Evolutionary conservation across 2,329 filamentous ascomycete genomes (phyloP).

Genomic region (Lanzia echinophila): DNA sequence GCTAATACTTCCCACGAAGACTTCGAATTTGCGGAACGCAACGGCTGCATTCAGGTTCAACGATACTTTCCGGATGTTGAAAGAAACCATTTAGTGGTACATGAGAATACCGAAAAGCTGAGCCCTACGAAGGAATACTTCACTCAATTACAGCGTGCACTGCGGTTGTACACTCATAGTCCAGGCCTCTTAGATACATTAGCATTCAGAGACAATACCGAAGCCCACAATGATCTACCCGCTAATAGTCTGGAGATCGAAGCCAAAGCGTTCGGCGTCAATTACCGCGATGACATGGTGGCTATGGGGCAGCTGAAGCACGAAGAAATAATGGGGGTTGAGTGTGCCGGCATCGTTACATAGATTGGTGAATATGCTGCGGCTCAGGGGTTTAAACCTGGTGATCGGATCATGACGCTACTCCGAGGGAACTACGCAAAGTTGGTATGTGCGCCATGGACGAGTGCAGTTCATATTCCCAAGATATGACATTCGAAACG

Average conservation of each 20-base stretch:
- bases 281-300: conserved; percentile 30
- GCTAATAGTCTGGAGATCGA: conserved; percentile 23
- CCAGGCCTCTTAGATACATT: background rate
- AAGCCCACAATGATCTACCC: conserved; percentile 6
- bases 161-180: background rate
- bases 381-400: background rate
- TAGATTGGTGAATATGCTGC: background rate
- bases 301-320: conserved; percentile 25
- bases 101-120: no score
- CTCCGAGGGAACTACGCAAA: conserved; percentile 20
- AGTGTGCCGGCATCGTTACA: background rate
- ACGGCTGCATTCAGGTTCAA: no score
- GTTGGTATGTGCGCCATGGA: conserved; percentile 18
- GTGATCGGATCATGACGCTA: conserved; percentile 2
- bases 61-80: no score
- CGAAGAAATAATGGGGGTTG: conserved; percentile 13
- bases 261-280: conserved; percentile 27
- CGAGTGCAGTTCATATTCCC: conserved; percentile 16
- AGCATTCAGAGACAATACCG: background rate
- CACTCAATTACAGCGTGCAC: no score
- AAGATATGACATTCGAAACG: conserved; percentile 17
- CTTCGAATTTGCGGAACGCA: no score
- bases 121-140: no score
- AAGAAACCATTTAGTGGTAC: no score
- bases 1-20: no score